Evolutionary conservation across 129 eudicot species (phyloP), one percentile per base, ranked within the genome.

Genomic region (Apium graveolens): DNA sequence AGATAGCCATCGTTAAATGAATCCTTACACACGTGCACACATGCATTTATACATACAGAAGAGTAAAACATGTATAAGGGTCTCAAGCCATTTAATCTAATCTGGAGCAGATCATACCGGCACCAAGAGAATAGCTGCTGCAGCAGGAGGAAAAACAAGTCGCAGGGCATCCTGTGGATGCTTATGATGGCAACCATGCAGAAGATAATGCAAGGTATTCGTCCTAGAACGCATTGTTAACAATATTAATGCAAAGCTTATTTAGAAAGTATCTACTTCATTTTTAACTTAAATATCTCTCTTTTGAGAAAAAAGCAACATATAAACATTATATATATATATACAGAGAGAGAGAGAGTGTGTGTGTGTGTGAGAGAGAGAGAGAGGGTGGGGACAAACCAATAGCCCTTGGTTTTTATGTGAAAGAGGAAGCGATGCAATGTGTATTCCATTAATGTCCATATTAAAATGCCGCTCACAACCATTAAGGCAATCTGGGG

Each of bases 141-240:
- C 99, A 70, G 99, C 87, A 45, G 99, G 99, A 74, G 99, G 99
- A 66, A 96, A 96, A 77, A 96, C 99, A 81, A 96, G 99, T 78
- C 99, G 93, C 20, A 92, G 87, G 55, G 95, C 90, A 89, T 96
- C 99, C 90, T 88, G 92, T 31, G 99, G 99, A 80, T 96, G 99
- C 87, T 96, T 96, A 82, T 96, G 99, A 87, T 95, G 99, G 81
- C 99, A 92, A 60, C 99, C 99, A 79, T 95, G 99, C 78, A 95
- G 84, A 79, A 95, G 96, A 85, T 91, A 95, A 82, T 95, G 99
- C 63, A 86, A 53, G 17, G 99, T 95, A 82, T 95, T 95, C 39
- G 91, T 89, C 97, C 99, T 95, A 76, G 48, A 85, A 74, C n/a
- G 60, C 69, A 43, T 42, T 18, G 37, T 35, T 17, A 51, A 31